Evolutionary conservation across 805 yeast species (phyloP).

Genomic region (Kodamaea nitidulidarum): DNA sequence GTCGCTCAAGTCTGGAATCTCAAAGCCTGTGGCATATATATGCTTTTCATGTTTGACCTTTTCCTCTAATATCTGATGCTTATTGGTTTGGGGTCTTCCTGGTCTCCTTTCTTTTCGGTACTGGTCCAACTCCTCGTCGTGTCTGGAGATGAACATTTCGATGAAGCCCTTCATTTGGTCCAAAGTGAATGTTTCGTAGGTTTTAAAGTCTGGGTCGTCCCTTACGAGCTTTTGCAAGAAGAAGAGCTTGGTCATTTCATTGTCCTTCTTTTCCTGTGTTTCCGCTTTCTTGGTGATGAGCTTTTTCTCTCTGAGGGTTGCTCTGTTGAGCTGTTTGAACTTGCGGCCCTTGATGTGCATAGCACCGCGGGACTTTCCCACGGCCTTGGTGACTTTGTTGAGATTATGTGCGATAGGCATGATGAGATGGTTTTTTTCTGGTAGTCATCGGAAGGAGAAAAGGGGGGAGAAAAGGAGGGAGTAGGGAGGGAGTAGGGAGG

Average conservation of each 20-base stretch:
- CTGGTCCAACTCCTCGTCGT: constrained; percentile 69
- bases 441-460: background rate
- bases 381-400: constrained; percentile 58
- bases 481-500: background rate
- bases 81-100: constrained; percentile 79
- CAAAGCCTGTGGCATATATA: constrained; percentile 63
- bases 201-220: constrained; percentile 28
- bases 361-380: constrained; percentile 50
- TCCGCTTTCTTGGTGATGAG: constrained; percentile 55
- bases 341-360: constrained; percentile 89
- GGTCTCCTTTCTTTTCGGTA: constrained; percentile 65
- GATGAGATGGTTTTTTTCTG: background rate
- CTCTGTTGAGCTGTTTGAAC: constrained; percentile 76
- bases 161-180: constrained; percentile 62
- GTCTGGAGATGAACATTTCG: constrained; percentile 60
- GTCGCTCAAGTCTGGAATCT: constrained; percentile 69
- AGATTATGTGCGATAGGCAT: constrained; percentile 73
- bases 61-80: constrained; percentile 64
- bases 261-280: constrained; percentile 54
- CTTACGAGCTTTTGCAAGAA: constrained; percentile 57
- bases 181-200: constrained; percentile 39
- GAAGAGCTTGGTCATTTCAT: constrained; percentile 54
- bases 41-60: constrained; percentile 57
- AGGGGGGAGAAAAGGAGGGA: background rate
- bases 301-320: constrained; percentile 79